Percentiles rank a stretch among this genome's conserved stretches.
phyloP scores from a whole-genome alignment of 306 rosid genomes.

The Vachellia collinsii region DNA sequence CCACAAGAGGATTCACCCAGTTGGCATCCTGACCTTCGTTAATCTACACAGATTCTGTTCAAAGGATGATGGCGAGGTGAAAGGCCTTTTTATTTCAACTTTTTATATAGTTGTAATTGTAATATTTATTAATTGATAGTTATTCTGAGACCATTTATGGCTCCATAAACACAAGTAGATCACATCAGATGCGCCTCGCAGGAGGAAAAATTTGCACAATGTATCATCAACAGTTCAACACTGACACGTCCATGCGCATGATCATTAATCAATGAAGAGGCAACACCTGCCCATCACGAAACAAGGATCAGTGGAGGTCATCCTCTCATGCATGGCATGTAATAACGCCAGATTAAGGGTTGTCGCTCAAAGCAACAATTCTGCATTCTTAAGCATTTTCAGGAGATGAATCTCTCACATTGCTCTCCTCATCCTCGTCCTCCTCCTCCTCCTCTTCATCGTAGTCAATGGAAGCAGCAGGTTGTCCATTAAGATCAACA shows the following conservation, averaged over 20 bases:
- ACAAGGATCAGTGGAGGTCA: conserved; percentile 10
- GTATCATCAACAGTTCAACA: not conserved
- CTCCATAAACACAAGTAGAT: not conserved
- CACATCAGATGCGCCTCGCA: conserved; percentile 20
- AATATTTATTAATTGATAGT: not conserved
- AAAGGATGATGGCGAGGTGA: not conserved
- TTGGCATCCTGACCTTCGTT: not conserved
- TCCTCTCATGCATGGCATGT: not conserved
- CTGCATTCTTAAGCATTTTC: conserved; percentile 44
- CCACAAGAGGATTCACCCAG: not conserved
- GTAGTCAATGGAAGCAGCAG: conserved; percentile 65
- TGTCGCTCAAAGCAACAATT: not conserved
- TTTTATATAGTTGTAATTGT: not conserved
- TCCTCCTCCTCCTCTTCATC: conserved; percentile 72
- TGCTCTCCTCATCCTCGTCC: conserved; percentile 23
- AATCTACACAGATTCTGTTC: not conserved
- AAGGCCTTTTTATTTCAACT: not conserved
- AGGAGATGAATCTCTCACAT: conserved; percentile 45
- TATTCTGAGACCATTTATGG: not conserved
- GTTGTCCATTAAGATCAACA: conserved; percentile 89
- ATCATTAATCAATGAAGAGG: not conserved
- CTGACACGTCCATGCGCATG: not conserved
- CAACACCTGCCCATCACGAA: not conserved
- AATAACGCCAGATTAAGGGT: not conserved
- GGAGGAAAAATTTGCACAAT: conserved; percentile 15